Evolutionary conservation across 2,329 filamentous ascomycete species (phyloP).

Genomic region (Coniochaeta sp.): DNA sequence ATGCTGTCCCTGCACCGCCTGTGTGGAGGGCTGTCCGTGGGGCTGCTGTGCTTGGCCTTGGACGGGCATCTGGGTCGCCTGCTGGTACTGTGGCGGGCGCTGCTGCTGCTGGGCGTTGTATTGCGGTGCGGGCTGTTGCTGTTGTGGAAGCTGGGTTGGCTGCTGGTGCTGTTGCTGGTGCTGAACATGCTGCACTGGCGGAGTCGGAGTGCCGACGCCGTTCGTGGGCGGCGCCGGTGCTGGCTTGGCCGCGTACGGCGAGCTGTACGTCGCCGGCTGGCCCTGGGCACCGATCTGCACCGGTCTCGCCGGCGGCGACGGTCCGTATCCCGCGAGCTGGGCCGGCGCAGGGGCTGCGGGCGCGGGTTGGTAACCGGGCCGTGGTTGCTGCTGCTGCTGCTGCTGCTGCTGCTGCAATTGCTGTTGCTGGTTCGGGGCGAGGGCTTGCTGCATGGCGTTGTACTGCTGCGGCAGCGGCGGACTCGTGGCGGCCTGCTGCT

Average conservation of each 20-base stretch:
- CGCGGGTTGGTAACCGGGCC: conserved; percentile 10
- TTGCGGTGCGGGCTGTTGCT: neutral
- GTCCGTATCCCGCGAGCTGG: conserved; percentile 13
- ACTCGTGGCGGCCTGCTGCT: neutral
- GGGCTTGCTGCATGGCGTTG: neutral
- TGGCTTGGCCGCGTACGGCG: conserved; percentile 21
- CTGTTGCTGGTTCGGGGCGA: conserved; percentile 9
- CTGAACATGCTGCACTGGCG: neutral
- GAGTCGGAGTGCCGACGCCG: conserved; percentile 1
- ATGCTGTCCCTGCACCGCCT: neutral
- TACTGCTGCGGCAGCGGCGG: conserved; percentile 4
- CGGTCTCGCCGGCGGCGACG: conserved; percentile 11
- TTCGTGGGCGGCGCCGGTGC: conserved; percentile 8
- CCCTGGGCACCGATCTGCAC: conserved; percentile 13
- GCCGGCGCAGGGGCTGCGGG: conserved; percentile 3
- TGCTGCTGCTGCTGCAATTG: conserved; percentile 14
- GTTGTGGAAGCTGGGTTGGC: neutral
- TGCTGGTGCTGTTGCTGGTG: neutral
- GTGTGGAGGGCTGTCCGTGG: neutral
- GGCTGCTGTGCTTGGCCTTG: neutral
- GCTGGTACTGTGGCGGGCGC: conserved; percentile 4
- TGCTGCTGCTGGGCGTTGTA: neutral
- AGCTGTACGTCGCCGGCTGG: conserved; percentile 18
- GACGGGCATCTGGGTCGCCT: neutral
- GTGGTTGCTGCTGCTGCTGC: conserved; percentile 13